Conservation (phyloP, 169 alveolate species). For the Plasmodium malariae region DNA sequence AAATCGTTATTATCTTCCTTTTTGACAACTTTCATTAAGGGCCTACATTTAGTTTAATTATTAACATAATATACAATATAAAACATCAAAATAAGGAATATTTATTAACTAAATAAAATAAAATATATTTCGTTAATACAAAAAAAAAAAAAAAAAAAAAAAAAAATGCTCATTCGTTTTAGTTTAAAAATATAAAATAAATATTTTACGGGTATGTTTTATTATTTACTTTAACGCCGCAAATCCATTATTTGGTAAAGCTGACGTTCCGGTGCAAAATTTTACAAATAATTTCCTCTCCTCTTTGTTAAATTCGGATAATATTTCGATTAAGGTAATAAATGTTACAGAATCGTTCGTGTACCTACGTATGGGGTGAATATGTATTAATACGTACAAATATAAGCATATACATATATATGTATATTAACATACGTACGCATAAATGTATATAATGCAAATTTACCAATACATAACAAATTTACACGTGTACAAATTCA, state of each 20-base stretch:
- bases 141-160: slow-evolving; percentile 8
- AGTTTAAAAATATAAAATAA: slow-evolving; percentile 11
- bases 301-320: slow-evolving; percentile 83
- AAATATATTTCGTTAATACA: background rate
- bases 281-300: slow-evolving; percentile 88
- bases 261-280: slow-evolving; percentile 95
- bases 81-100: background rate
- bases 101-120: too few relatives aligned
- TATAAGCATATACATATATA: background rate
- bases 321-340: slow-evolving; percentile 81
- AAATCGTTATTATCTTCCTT: slow-evolving; percentile 86
- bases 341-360: slow-evolving; percentile 79
- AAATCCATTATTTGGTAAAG: slow-evolving; percentile 95
- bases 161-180: too few relatives aligned
- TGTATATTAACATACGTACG: background rate
- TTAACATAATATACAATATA: background rate
- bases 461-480: background rate
- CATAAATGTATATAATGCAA: background rate
- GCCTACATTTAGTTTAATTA: slow-evolving; percentile 75
- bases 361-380: slow-evolving; percentile 62
- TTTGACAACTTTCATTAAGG: slow-evolving; percentile 90
- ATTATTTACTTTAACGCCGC: slow-evolving; percentile 91
- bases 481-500: too few relatives aligned
- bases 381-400: background rate
- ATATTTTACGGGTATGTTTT: too few relatives aligned